These are phyloP conservation scores for Akanthomyces uredinophilus DNA, from an alignment of 2,329 filamentous ascomycete species.

Conservation along the genomic window DNA sequence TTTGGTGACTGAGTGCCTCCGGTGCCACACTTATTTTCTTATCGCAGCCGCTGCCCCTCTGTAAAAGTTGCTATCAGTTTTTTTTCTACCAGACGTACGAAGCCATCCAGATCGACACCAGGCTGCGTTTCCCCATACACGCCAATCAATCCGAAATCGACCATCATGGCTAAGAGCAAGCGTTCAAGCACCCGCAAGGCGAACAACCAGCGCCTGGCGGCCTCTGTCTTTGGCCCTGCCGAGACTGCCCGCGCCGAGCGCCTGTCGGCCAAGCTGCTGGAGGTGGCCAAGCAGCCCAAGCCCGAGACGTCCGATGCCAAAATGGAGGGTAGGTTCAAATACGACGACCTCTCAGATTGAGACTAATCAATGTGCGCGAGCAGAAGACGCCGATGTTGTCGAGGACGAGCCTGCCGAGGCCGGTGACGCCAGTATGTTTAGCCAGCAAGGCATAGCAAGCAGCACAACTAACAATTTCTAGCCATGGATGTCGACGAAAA, in stretches of 20 bases:
- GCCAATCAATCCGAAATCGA: not conserved
- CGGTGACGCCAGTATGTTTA: conserved; percentile 19
- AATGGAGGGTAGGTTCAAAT: conserved; percentile 33
- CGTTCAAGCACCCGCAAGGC: conserved; percentile 74
- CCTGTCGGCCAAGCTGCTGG: conserved; percentile 78
- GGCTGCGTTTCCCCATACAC: not conserved
- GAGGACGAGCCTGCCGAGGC: conserved; percentile 25
- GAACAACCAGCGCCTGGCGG: conserved; percentile 77
- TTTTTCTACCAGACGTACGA: not conserved
- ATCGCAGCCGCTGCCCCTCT: conserved; percentile 12
- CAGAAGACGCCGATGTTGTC: conserved; percentile 24
- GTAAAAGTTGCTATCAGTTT: conserved; percentile 13
- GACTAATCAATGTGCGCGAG: conserved; percentile 12
- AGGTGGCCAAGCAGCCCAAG: conserved; percentile 71
- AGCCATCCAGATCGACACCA: not conserved
- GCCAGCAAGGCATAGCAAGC: not conserved
- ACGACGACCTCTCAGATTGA: conserved; percentile 5
- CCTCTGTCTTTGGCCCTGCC: conserved; percentile 76
- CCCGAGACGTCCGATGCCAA: conserved; percentile 49
- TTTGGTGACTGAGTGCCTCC: not conserved
- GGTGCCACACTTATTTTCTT: conserved; percentile 9
- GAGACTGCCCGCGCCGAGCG: conserved; percentile 75
- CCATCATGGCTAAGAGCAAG: conserved; percentile 79
- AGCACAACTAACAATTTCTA: conserved; percentile 15
- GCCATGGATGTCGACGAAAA: conserved; percentile 55